Base-by-base conservation (phyloP, 345 rosid species). In the Combretum micranthum region DNA sequence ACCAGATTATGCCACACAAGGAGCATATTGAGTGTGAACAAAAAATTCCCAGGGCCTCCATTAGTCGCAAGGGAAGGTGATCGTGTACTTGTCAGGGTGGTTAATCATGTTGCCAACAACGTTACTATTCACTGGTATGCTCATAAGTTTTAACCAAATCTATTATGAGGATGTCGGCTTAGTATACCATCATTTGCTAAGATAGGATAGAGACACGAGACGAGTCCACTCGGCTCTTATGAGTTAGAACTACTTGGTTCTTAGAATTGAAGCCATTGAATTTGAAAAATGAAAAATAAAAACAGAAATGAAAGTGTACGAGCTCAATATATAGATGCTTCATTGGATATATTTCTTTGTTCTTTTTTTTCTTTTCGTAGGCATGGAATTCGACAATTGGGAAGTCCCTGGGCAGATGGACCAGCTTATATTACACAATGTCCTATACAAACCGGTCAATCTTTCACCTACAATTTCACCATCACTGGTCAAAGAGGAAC, bases 31-130 rank as follows among this genome's bases (percentile, higher is more conserved):
- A 82, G 73, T 2, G 85, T 81, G 9, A 82, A 84, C 51, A 78
- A 86, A 13, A 57, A 50, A 68, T 75, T 62, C 47, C 85, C 85
- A 0, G 85, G 91, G 49, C 87, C 87, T 15, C 73, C 65, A 2
- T 21, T 84, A 16, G 70, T 79, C 32, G 91, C 83, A 0, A 61
- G 91, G 63, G 91, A 82, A 70, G 85, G 87, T 14, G 91, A 82
- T 37, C 71, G 64, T 2, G 56, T 84, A 44, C 45, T 77, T 9
- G 73, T 82, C 50, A 77, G 68, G 50, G 87, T 84, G 43, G 55
- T 62, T 39, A 84, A 80, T 63, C 78, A 75, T 60, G 71, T 77
- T 11, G 52, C 85, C 13, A 66, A 68, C 63, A 84, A 84, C 26
- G 65, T 77, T 37, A 63, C 64, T 51, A 70, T 84, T 68, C 85